Evolutionary conservation across 2,329 filamentous ascomycete genomes (phyloP), one percentile per base, ranked within the genome.

Genomic region (Tolypocladium guangdongense): DNA sequence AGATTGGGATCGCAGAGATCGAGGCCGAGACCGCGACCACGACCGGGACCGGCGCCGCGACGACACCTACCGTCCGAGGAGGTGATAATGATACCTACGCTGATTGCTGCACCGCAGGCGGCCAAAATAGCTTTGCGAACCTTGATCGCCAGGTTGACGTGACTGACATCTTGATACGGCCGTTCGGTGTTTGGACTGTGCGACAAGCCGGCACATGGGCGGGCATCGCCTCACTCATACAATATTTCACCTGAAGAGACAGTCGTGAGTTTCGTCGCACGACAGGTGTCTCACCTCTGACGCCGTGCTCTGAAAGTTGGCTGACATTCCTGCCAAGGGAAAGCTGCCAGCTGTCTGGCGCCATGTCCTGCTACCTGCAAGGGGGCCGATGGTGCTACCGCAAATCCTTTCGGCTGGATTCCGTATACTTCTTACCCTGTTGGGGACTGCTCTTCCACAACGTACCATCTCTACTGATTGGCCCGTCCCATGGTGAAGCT

Each of bases 11-110:
- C 48, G 45, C 50, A 55, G 57, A 12, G 55, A 59, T 37, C 49
- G 52, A 14, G 52, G 65, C 54, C 64, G 62, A 43, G 60, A 66
- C 55, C 65, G 59, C 61, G 68, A 64, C 58, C 65, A 59, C 47
- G 62, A 60, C 37, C 54, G 56, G 14, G 60, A 66, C 56, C 64
- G 60, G 16, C 43, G 52, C n/a, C 50, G 45, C 12, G 51, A 56
- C 22, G 49, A 55, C 43, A 38, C 48, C 14, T 55, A 55, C 22
- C 53, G 56, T 46, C 36, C 53, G 39, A 50, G 50, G 41, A 20
- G 48, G 36, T 53, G 51, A 55, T 37, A 11, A 16, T 18, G 24
- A 32, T 20, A 20, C 8, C 43, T 7, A 32, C 12, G 18, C 18
- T 18, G 27, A 33, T 47, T 12, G 43, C 43, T n/a, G 27, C 18